phyloP scores from a whole-genome alignment of 768 basidiomycete species.

The Boletus pseudo-olivaceus region DNA sequence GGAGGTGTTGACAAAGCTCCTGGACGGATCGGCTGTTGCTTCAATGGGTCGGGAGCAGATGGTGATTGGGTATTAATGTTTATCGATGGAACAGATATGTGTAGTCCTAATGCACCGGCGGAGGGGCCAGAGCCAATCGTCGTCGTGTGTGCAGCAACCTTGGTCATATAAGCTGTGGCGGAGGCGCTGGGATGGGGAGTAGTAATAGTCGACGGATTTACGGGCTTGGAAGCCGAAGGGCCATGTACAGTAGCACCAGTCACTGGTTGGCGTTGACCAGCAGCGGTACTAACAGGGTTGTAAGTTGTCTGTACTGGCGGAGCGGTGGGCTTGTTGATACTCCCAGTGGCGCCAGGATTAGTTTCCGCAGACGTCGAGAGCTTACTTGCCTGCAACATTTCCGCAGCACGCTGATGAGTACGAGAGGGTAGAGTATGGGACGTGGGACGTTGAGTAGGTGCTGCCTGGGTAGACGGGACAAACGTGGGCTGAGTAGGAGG shows the following conservation, averaged over 20 bases:
- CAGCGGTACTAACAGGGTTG: not conserved
- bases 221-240: conserved; percentile 7
- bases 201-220: conserved; percentile 2
- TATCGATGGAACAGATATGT: conserved; percentile 4
- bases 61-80: conserved; percentile 8
- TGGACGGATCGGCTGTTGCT: conserved; percentile 20
- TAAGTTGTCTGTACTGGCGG: conserved; percentile 4
- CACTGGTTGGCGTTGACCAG: conserved; percentile 10
- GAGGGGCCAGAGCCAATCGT: conserved; percentile 1
- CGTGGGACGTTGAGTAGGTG: conserved; percentile 18
- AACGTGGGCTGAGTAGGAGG: conserved; percentile 21
- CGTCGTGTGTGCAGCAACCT: conserved; percentile 1
- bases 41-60: conserved; percentile 15
- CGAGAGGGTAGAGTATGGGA: conserved; percentile 21
- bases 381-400: conserved; percentile 22
- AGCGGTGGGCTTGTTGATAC: conserved; percentile 7
- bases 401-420: conserved; percentile 21
- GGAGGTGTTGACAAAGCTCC: conserved; percentile 13
- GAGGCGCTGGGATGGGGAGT: conserved; percentile 1
- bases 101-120: conserved; percentile 5
- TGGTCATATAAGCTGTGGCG: conserved; percentile 7
- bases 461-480: conserved; percentile 2
- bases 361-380: conserved; percentile 3
- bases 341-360: not conserved
- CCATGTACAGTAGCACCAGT: conserved; percentile 6